Conservation (phyloP, 371 early-diverging fungal genomes). For the Sporodiniella umbellata region DNA sequence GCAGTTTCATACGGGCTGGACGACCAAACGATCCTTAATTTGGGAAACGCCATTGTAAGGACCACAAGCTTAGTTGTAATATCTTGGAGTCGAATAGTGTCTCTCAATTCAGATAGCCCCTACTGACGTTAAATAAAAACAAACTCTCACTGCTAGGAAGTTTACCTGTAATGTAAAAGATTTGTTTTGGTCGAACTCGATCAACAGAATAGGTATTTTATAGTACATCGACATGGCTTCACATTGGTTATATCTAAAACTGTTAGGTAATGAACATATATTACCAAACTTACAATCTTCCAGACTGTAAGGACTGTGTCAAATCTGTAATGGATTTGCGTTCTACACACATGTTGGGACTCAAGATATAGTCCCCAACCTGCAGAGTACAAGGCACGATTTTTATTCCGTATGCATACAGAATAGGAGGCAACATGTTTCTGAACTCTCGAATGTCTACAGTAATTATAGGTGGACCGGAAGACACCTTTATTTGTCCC, state of each 20-base stretch:
- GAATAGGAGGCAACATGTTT: constrained; percentile 83
- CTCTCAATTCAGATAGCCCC: constrained; percentile 51
- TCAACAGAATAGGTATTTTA: constrained; percentile 76
- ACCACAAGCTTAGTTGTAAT: constrained; percentile 76
- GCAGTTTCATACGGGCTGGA: constrained; percentile 83
- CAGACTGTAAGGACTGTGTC: constrained; percentile 78
- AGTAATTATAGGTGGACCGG: constrained; percentile 53
- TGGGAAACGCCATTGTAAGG: constrained; percentile 83
- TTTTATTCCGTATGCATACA: constrained; percentile 78
- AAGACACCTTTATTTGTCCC: constrained; percentile 31
- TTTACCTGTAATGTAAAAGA: constrained; percentile 36
- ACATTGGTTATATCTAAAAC: constrained; percentile 76
- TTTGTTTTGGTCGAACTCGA: constrained; percentile 91
- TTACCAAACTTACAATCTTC: constrained; percentile 68
- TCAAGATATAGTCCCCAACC: constrained; percentile 95
- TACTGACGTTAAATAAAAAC: constrained; percentile 3
- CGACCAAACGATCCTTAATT: constrained; percentile 88
- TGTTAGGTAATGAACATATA: neutral
- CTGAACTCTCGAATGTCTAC: constrained; percentile 97
- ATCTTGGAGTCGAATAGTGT: constrained; percentile 56
- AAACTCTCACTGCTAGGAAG: too few species aligned
- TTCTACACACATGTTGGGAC: constrained; percentile 89
- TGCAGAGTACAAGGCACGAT: constrained; percentile 84
- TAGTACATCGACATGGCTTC: constrained; percentile 90
- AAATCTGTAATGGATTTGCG: constrained; percentile 93